Evolutionary conservation across 805 yeast genomes (phyloP), one percentile per base, ranked within the genome.

Genomic region (Spathaspora arborariae): DNA sequence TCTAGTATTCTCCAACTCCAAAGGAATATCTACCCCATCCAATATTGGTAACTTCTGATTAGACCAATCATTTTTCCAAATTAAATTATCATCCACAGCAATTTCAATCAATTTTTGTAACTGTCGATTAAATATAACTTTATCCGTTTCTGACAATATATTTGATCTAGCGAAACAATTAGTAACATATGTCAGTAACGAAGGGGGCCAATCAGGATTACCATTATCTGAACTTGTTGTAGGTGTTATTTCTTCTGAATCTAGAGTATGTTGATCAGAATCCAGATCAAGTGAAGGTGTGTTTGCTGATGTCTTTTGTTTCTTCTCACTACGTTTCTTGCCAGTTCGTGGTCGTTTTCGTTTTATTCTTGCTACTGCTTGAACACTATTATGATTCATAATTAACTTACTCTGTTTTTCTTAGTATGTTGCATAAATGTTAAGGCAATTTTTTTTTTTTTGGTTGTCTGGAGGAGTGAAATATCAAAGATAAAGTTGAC

Each of bases 41-140:
- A 70, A 54, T 41, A 74, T 51, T 1, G 88, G 88, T 5, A 84
- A 51, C 24, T 62, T 60, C 57, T 79, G 81, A 9, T 41, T 51
- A 3, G 55, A 57, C 90, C 90, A 84, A 49, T 81, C 75, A 51
- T 78, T 81, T 0, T 61, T 51, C 64, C 75, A 70, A 3, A 83
- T 53, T 36, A 69, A 70, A 19, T 65, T 64, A 41, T 68, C 63
- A 2, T 63, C 62, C 15, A 75, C 70, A 0, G 87, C 86, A 44
- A 61, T 51, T 44, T 77, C 71, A 21, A 84, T 68, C 30, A 81
- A 55, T 9, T 58, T 50, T 53, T 75, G 80, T 42, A 84, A 60
- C 56, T 83, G 82, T 7, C 53, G 47, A 50, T 80, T 79, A 55
- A 82, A 73, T 30, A 56, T 52, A 6, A 60, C 57, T 52, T 70